Evolutionary conservation across 352 stramenopile species (phyloP).

Genomic region (Globisporangium yorkense): DNA sequence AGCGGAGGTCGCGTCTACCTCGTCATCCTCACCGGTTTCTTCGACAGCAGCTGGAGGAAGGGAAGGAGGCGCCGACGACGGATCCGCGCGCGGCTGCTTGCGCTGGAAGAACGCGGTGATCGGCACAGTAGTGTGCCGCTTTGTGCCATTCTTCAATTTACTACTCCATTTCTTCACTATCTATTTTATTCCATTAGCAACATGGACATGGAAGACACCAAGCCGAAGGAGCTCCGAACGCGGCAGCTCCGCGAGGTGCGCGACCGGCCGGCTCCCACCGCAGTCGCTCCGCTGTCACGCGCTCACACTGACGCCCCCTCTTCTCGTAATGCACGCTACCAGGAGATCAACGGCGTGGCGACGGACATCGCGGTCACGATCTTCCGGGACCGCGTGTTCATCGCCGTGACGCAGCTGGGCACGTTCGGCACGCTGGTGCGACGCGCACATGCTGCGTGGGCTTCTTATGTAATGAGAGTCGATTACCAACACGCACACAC

Average conservation of each 20-base stretch:
- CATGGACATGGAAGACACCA: background rate
- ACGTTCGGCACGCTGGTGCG: conserved; percentile 77
- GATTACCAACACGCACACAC: background rate
- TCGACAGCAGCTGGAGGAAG: too few species aligned
- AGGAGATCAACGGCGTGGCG: conserved; percentile 70
- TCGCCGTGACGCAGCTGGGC: conserved; percentile 70
- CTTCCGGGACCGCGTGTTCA: conserved; percentile 80
- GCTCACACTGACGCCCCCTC: background rate
- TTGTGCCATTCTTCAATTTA: background rate
- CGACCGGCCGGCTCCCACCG: too few species aligned
- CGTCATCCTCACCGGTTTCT: too few species aligned
- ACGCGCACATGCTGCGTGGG: background rate
- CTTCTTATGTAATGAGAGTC: background rate
- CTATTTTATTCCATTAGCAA: background rate
- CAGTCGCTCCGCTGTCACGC: background rate
- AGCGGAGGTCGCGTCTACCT: too few species aligned
- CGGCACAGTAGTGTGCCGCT: conserved; percentile 22
- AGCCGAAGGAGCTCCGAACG: conserved; percentile 29
- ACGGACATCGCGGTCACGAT: conserved; percentile 74
- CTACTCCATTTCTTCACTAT: background rate
- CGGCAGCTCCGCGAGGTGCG: conserved; percentile 32
- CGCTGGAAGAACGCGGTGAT: conserved; percentile 72
- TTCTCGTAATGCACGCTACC: too few species aligned
- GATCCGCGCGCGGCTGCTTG: conserved; percentile 23
- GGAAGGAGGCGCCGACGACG: conserved; percentile 7